A percentile compares a stretch with the other conserved stretches of the same genome.
These are phyloP conservation scores for Trametes villosa DNA, from an alignment of 768 basidiomycete species.

Conservation along the genomic window DNA sequence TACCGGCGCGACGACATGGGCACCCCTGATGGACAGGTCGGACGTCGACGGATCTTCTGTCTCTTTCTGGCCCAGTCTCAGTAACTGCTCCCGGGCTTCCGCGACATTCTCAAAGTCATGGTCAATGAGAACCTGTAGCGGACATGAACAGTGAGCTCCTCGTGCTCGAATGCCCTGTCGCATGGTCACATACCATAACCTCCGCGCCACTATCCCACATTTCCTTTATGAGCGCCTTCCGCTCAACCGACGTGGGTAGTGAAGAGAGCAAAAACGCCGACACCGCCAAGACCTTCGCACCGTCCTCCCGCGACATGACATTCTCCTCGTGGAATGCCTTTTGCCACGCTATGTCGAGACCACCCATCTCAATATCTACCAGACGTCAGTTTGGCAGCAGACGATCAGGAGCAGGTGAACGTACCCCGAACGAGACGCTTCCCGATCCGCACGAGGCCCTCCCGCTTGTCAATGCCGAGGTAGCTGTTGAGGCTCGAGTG, in stretches of 20 bases:
- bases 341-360: conserved; percentile 54
- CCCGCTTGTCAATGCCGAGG: conserved; percentile 76
- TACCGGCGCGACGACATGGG: conserved; percentile 90
- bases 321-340: conserved; percentile 58
- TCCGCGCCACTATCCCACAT: conserved; percentile 94
- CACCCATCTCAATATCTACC: conserved; percentile 53
- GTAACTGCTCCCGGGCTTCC: conserved; percentile 76
- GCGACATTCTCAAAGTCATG: conserved; percentile 79
- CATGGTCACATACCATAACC: conserved; percentile 57
- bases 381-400: conserved; percentile 16
- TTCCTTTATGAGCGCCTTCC: conserved; percentile 72
- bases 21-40: conserved; percentile 51
- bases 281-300: conserved; percentile 64
- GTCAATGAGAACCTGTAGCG: conserved; percentile 82
- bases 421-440: conserved; percentile 64
- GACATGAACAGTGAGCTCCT: not conserved
- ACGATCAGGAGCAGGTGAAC: not conserved
- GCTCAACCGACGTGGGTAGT: conserved; percentile 59
- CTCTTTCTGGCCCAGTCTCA: conserved; percentile 66
- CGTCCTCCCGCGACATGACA: conserved; percentile 44
- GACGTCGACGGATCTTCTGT: conserved; percentile 48
- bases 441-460: conserved; percentile 69
- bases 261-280: conserved; percentile 89
- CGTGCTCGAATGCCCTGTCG: not conserved
- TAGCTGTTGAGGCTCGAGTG: conserved; percentile 64